These are phyloP conservation scores for Globisporangium uncinulatum DNA, from an alignment of 352 stramenopile genomes.

Conservation along the genomic window DNA sequence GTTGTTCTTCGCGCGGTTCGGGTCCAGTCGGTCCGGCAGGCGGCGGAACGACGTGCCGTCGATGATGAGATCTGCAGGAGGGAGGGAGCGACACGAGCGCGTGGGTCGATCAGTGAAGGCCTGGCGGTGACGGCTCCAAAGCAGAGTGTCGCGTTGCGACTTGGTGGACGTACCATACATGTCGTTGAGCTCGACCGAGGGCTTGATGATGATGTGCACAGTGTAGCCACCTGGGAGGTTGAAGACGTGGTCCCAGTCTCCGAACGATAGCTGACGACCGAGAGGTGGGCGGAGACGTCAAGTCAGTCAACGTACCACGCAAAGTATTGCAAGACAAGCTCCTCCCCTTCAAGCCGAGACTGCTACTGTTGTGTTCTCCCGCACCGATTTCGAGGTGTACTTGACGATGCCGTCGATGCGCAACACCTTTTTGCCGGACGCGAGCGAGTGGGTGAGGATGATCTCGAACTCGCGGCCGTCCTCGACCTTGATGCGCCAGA, in stretches of 20 bases:
- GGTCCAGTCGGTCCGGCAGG: slow-evolving; percentile 56
- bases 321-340: no score
- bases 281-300: background rate
- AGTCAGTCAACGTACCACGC: no score
- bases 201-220: slow-evolving; percentile 83
- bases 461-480: slow-evolving; percentile 82
- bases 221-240: slow-evolving; percentile 75
- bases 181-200: slow-evolving; percentile 79
- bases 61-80: slow-evolving; percentile 62
- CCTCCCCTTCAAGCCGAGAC: no score
- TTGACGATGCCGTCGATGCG: slow-evolving; percentile 77
- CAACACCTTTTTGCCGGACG: slow-evolving; percentile 76
- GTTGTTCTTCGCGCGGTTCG: slow-evolving; percentile 22
- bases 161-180: slow-evolving; percentile 64
- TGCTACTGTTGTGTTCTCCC: background rate
- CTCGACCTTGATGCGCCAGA: slow-evolving; percentile 78
- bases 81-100: no score
- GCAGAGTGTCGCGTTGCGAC: background rate
- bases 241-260: slow-evolving; percentile 84
- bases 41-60: slow-evolving; percentile 76
- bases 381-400: slow-evolving; percentile 68
- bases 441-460: slow-evolving; percentile 75
- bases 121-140: no score
- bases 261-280: slow-evolving; percentile 49
- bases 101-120: no score